Evolutionary conservation across 371 early-diverging fungal species (phyloP).

Genomic region (Circinella umbellata): DNA sequence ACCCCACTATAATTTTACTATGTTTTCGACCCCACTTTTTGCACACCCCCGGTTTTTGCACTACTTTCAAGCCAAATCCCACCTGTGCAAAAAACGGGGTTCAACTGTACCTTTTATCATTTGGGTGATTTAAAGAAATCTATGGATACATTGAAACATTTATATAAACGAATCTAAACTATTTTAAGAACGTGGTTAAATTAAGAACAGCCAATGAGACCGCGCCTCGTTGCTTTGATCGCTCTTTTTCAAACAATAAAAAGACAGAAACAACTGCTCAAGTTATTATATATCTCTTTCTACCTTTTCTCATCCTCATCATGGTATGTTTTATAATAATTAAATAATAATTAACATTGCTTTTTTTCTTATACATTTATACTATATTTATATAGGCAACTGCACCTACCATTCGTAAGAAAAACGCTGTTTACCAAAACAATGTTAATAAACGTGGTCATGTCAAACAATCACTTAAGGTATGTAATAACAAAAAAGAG

Average conservation of each 20-base stretch:
- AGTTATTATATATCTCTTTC: neutral
- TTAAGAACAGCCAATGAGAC: neutral
- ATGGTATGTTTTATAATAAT: conserved; percentile 20
- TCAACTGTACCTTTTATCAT: no score
- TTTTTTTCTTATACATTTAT: neutral
- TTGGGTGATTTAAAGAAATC: no score
- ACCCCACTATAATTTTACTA: no score
- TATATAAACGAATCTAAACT: no score
- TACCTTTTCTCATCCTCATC: conserved; percentile 6
- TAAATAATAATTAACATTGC: neutral
- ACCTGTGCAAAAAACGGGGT: no score
- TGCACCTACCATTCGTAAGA: conserved; percentile 41
- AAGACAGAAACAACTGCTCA: neutral
- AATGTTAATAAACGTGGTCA: conserved; percentile 45
- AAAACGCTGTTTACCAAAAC: conserved; percentile 43
- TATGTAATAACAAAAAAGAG: neutral
- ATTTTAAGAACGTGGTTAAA: neutral
- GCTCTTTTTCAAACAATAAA: neutral
- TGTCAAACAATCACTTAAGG: conserved; percentile 38
- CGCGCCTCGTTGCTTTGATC: conserved; percentile 10
- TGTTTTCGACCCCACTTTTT: no score
- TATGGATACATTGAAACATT: no score
- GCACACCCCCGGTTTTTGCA: no score
- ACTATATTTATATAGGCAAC: conserved; percentile 25
- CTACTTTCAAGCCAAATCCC: no score